Conservation (phyloP, 768 basidiomycete species). For the Boletellus ananiceps region DNA sequence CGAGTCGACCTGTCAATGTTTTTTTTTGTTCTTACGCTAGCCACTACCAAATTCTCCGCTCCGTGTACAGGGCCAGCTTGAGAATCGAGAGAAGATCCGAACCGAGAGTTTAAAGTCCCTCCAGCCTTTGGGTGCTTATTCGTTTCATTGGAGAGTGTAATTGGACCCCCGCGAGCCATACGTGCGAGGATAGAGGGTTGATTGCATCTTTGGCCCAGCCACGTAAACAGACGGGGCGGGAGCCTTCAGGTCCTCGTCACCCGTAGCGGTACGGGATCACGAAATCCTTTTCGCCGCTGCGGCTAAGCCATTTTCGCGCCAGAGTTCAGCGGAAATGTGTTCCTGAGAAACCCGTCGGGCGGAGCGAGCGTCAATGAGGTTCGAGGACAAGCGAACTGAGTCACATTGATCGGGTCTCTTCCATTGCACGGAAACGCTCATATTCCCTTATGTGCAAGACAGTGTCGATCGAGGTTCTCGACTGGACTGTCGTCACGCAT, state of each 20-base stretch:
- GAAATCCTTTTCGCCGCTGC: background rate
- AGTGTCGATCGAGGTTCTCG: constrained; percentile 10
- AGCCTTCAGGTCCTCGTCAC: background rate
- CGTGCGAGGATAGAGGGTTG: constrained; percentile 4
- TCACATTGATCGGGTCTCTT: constrained; percentile 6
- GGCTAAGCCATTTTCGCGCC: background rate
- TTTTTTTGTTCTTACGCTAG: constrained; percentile 3
- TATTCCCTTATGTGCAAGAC: constrained; percentile 5
- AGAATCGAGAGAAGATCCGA: constrained; percentile 1
- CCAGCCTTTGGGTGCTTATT: background rate
- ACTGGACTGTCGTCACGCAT: background rate
- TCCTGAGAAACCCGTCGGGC: background rate
- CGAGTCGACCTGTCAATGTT: constrained; percentile 6
- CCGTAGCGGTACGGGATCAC: background rate
- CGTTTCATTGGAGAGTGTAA: background rate
- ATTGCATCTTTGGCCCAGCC: constrained; percentile 15
- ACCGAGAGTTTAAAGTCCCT: constrained; percentile 1
- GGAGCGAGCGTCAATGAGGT: background rate
- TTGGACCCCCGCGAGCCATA: background rate
- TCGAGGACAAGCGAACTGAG: background rate
- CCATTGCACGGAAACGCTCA: constrained; percentile 13
- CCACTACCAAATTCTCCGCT: background rate
- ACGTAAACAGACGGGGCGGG: constrained; percentile 12
- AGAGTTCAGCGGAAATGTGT: background rate
- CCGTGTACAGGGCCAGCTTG: constrained; percentile 1